A percentile compares a stretch with the other conserved stretches of the same genome.
Evolutionary conservation across 2,329 filamentous ascomycete genomes (phyloP).

Genomic region (Parafenestella ontariensis): DNA sequence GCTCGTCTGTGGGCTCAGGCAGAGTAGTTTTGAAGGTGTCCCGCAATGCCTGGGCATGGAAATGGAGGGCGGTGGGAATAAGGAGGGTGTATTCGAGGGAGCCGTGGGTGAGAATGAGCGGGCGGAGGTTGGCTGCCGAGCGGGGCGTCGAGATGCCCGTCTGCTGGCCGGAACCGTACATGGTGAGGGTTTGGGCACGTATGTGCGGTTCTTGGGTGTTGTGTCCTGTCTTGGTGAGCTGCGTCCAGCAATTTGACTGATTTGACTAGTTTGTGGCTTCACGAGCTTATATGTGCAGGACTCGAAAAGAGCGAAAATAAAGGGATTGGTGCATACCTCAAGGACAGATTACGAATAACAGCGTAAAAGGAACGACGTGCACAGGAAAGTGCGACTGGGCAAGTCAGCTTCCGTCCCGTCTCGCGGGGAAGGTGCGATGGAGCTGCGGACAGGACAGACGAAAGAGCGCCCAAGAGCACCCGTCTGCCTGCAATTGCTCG

Average conservation of each 20-base stretch:
- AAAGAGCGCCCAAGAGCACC: background rate
- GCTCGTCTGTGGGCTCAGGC: constrained; percentile 91
- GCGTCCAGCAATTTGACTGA: background rate
- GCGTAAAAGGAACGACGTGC: constrained; percentile 27
- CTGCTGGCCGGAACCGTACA: constrained; percentile 91
- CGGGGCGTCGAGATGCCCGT: constrained; percentile 97
- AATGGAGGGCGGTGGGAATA: constrained; percentile 93
- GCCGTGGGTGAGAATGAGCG: constrained; percentile 88
- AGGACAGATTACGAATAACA: constrained; percentile 9
- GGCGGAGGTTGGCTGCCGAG: constrained; percentile 89
- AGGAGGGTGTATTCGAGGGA: constrained; percentile 96
- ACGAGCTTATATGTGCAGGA: background rate
- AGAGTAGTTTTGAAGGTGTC: constrained; percentile 86
- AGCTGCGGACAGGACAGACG: constrained; percentile 10
- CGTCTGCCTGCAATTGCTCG: constrained; percentile 11
- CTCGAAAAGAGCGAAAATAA: background rate
- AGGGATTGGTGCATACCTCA: constrained; percentile 21
- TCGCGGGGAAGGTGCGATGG: constrained; percentile 18
- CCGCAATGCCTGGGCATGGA: constrained; percentile 93
- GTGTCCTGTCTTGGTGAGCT: background rate
- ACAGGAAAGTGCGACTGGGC: constrained; percentile 28
- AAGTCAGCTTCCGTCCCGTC: constrained; percentile 24
- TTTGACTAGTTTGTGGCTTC: too few relatives aligned
- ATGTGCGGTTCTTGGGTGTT: background rate
- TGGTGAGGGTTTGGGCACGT: constrained; percentile 15